These are phyloP conservation scores for Colletotrichum abscissum DNA, from an alignment of 2,329 filamentous ascomycete genomes.

Conservation along the genomic window DNA sequence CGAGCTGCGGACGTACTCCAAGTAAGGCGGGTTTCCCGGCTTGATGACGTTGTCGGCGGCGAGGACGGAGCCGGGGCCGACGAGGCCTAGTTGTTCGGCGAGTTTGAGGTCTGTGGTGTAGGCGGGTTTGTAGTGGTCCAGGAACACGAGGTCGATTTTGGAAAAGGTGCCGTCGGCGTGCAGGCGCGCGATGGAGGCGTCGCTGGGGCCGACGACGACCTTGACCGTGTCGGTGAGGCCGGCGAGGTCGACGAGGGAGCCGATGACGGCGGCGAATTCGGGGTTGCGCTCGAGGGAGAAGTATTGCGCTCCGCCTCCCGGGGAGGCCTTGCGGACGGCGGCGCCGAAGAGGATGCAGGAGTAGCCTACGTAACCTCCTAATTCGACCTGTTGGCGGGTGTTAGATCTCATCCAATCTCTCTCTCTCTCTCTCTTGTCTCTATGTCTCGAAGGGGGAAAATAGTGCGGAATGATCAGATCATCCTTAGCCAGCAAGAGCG, in stretches of 20 bases:
- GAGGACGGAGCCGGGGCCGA: slow-evolving; percentile 71
- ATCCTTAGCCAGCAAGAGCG: not conserved
- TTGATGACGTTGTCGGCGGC: slow-evolving; percentile 79
- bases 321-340: slow-evolving; percentile 65
- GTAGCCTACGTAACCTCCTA: slow-evolving; percentile 86
- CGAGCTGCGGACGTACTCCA: slow-evolving; percentile 75
- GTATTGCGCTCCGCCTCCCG: slow-evolving; percentile 76
- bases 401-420: too few relatives aligned
- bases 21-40: slow-evolving; percentile 77
- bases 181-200: slow-evolving; percentile 72
- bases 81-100: slow-evolving; percentile 76
- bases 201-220: slow-evolving; percentile 76
- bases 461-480: too few relatives aligned
- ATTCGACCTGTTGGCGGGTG: slow-evolving; percentile 65
- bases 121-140: slow-evolving; percentile 84
- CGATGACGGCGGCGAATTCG: slow-evolving; percentile 78
- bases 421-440: too few relatives aligned
- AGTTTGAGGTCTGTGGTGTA: slow-evolving; percentile 82
- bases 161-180: slow-evolving; percentile 62
- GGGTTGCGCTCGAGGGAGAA: slow-evolving; percentile 80
- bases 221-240: slow-evolving; percentile 77
- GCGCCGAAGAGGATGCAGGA: slow-evolving; percentile 81
- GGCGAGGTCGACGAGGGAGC: slow-evolving; percentile 77
- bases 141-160: slow-evolving; percentile 78
- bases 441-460: not conserved